These are phyloP conservation scores for Metschnikowia continentalis DNA, from an alignment of 805 yeast genomes.

Conservation along the genomic window DNA sequence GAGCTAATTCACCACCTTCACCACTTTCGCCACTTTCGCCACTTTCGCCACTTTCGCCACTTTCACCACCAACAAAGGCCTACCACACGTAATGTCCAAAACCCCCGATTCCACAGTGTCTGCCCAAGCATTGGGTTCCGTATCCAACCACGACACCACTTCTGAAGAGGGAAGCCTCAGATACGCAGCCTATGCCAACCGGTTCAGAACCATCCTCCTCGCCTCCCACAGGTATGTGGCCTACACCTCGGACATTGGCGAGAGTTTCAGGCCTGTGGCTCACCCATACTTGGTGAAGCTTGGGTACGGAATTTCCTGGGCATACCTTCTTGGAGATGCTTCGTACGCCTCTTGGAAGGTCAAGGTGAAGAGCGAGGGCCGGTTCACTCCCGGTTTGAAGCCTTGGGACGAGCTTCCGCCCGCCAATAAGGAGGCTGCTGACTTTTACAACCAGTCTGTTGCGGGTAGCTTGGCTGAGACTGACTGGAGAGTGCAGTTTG, in stretches of 20 bases:
- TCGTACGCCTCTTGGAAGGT: conserved; percentile 70
- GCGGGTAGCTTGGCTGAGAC: conserved; percentile 36
- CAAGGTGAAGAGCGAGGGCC: conserved; percentile 60
- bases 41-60: neutral
- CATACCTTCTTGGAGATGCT: conserved; percentile 71
- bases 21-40: too few species aligned
- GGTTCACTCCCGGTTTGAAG: conserved; percentile 52
- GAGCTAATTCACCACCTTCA: too few species aligned
- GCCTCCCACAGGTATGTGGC: conserved; percentile 83
- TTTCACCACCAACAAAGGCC: neutral
- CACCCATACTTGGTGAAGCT: conserved; percentile 59
- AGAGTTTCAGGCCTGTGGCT: conserved; percentile 79
- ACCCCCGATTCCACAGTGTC: neutral
- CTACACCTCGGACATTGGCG: conserved; percentile 83
- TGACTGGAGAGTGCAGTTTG: conserved; percentile 63
- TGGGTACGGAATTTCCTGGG: conserved; percentile 75
- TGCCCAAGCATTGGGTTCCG: conserved; percentile 3
- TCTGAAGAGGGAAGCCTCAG: conserved; percentile 39
- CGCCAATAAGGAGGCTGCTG: conserved; percentile 34
- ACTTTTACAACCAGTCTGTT: conserved; percentile 22
- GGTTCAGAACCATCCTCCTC: conserved; percentile 62
- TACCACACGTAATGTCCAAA: neutral
- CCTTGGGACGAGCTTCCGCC: conserved; percentile 59
- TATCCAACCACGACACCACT: conserved; percentile 11
- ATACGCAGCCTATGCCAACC: conserved; percentile 79